phyloP scores from a whole-genome alignment of 371 early-diverging fungal genomes.

The Mucor indicus region DNA sequence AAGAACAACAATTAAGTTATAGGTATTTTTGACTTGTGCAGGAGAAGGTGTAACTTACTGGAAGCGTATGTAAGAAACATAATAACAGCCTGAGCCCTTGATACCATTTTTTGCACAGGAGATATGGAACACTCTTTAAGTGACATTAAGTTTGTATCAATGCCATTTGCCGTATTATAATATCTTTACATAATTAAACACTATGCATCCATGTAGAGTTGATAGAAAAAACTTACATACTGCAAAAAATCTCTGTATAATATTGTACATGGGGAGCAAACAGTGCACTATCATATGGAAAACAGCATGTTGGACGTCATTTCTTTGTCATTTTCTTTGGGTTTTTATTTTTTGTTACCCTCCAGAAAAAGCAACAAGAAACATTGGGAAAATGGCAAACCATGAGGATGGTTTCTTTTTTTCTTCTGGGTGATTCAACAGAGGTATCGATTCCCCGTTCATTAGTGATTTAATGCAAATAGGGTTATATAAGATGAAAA shows the following conservation, averaged over 20 bases:
- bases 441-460: conserved; percentile 1
- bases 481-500: no score
- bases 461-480: no score
- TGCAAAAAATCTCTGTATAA: conserved; percentile 38
- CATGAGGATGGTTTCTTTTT: conserved; percentile 22
- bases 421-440: neutral
- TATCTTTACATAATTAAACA: conserved; percentile 10
- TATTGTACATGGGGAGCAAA: conserved; percentile 35
- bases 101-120: conserved; percentile 38
- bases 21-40: neutral
- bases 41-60: no score
- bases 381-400: conserved; percentile 22
- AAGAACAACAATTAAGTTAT: no score
- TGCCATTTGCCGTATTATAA: conserved; percentile 11
- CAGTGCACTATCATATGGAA: conserved; percentile 16
- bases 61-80: conserved; percentile 28
- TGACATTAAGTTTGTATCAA: conserved; percentile 6
- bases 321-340: no score
- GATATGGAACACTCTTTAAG: conserved; percentile 37
- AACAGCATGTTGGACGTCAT: no score
- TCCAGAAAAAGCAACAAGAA: conserved; percentile 15
- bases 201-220: neutral
- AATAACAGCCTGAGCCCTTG: conserved; percentile 29
- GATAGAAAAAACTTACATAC: conserved; percentile 12
- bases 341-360: conserved; percentile 16